phyloP scores from a whole-genome alignment of 805 yeast species.

The Metschnikowia baotianmanensis region DNA sequence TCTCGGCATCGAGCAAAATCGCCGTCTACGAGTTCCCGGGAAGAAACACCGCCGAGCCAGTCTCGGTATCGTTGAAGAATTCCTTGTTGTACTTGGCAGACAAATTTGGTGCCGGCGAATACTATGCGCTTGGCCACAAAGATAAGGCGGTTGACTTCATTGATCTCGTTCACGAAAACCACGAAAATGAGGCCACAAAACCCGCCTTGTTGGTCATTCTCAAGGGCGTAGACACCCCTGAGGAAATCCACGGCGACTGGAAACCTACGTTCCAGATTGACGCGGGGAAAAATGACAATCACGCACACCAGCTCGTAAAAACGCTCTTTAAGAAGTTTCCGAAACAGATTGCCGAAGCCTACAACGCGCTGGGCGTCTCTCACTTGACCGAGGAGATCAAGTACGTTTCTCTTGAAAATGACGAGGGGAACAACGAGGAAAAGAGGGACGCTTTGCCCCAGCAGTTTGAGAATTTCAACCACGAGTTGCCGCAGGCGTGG shows the following conservation, averaged over 20 bases:
- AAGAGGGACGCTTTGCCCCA: conserved; percentile 16
- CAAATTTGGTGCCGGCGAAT: conserved; percentile 39
- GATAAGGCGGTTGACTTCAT: conserved; percentile 29
- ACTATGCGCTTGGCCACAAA: conserved; percentile 30
- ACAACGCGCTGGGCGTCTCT: conserved; percentile 10
- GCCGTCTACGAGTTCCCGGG: conserved; percentile 19
- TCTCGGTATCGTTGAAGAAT: conserved; percentile 22
- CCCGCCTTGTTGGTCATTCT: conserved; percentile 39
- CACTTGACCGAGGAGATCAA: conserved; percentile 28
- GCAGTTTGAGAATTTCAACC: conserved; percentile 27
- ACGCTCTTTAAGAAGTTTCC: conserved; percentile 22
- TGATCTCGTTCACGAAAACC: conserved; percentile 17
- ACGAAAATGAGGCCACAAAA: conserved; percentile 14
- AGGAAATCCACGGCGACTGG: conserved; percentile 22
- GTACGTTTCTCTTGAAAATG: conserved; percentile 16
- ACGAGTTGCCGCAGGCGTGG: conserved; percentile 39
- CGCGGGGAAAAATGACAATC: conserved; percentile 8
- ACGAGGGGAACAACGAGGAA: no score
- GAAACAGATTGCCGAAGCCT: conserved; percentile 16
- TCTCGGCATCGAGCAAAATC: conserved; percentile 14
- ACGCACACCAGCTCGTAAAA: conserved; percentile 12
- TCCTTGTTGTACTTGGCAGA: conserved; percentile 47
- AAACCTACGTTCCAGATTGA: conserved; percentile 24
- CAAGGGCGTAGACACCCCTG: conserved; percentile 41
- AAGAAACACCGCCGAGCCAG: conserved; percentile 1